These are phyloP conservation scores for Aspergillus spinulosporus DNA, from an alignment of 2,329 filamentous ascomycete species.

Conservation along the genomic window DNA sequence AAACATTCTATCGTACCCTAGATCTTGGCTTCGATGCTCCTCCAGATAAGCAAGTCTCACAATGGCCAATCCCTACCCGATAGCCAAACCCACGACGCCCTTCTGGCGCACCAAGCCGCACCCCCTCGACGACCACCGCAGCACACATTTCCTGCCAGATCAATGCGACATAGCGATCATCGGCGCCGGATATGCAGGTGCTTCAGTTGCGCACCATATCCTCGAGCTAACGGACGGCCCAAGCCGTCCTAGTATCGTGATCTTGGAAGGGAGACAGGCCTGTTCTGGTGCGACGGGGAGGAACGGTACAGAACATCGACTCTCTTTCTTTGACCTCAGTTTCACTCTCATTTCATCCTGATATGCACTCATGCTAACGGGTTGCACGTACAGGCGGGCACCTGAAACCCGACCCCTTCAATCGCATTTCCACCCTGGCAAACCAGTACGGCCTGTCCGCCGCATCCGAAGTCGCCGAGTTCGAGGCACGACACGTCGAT, in stretches of 20 bases:
- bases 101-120: slow-evolving; percentile 49
- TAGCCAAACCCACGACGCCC: slow-evolving; percentile 20
- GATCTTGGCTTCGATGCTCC: background rate
- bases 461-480: slow-evolving; percentile 41
- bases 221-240: slow-evolving; percentile 22
- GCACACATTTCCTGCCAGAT: slow-evolving; percentile 39
- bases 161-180: slow-evolving; percentile 47
- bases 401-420: slow-evolving; percentile 46
- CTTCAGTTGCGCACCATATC: slow-evolving; percentile 44
- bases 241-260: slow-evolving; percentile 25
- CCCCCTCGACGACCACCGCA: slow-evolving; percentile 43
- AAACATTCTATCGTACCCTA: background rate
- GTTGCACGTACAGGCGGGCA: slow-evolving; percentile 37
- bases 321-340: background rate
- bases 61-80: too few relatives aligned
- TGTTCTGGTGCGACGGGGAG: slow-evolving; percentile 47
- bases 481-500: slow-evolving; percentile 43
- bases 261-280: slow-evolving; percentile 43
- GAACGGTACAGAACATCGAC: slow-evolving; percentile 36
- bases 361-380: background rate
- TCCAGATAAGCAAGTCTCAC: background rate
- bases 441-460: slow-evolving; percentile 37
- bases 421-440: slow-evolving; percentile 34
- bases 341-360: background rate
- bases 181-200: slow-evolving; percentile 49